Conservation (phyloP, 2,329 filamentous ascomycete species). For the Immersiporthe knoxdaviesiana region DNA sequence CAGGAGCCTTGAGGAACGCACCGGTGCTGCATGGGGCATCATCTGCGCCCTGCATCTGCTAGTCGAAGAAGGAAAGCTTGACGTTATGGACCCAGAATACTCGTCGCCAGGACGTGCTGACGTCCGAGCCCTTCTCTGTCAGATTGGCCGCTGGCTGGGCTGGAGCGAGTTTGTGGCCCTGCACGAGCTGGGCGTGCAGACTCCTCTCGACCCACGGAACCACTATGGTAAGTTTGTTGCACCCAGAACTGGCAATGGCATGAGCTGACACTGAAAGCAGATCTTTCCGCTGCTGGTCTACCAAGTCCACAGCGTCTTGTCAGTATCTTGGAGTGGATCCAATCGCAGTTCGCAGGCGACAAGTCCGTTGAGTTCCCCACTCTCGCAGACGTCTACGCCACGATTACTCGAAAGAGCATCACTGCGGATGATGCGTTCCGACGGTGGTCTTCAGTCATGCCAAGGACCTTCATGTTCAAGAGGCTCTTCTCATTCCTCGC, state of each 20-base stretch:
- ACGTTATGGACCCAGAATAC: conserved; percentile 56
- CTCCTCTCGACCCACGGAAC: conserved; percentile 45
- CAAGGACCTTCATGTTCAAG: conserved; percentile 71
- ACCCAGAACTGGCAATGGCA: conserved; percentile 10
- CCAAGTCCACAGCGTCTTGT: conserved; percentile 39
- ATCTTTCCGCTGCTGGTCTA: conserved; percentile 33
- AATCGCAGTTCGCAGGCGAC: conserved; percentile 48
- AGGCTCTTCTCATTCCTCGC: conserved; percentile 66
- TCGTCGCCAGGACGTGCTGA: conserved; percentile 49
- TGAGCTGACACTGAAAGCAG: conserved; percentile 31
- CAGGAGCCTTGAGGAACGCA: conserved; percentile 58
- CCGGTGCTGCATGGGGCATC: conserved; percentile 66
- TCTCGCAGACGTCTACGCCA: conserved; percentile 50
- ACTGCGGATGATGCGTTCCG: conserved; percentile 41
- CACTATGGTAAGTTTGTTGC: conserved; percentile 44
- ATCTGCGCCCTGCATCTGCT: conserved; percentile 81
- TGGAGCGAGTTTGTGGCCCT: conserved; percentile 59
- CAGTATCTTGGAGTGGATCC: conserved; percentile 57
- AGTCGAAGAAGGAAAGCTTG: conserved; percentile 87
- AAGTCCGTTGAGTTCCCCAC: conserved; percentile 45
- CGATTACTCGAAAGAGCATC: conserved; percentile 42
- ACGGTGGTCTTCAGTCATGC: conserved; percentile 56
- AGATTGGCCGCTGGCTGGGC: conserved; percentile 80
- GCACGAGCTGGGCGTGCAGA: conserved; percentile 59
- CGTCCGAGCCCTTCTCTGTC: conserved; percentile 75